Evolutionary conservation across 345 rosid species (phyloP).

Genomic region (Cardamine occulta): DNA sequence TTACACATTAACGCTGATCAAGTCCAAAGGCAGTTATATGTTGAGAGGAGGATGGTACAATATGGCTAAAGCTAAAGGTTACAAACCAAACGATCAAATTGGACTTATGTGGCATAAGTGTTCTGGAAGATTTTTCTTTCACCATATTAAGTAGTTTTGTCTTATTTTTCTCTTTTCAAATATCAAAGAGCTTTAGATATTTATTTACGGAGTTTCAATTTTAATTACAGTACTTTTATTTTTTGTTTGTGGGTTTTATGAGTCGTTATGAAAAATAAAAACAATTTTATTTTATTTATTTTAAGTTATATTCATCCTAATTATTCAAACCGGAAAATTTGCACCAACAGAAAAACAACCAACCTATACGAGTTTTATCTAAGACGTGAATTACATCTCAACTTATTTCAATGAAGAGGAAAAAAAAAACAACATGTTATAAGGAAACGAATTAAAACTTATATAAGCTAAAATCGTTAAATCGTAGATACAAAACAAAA

Average conservation of each 20-base stretch:
- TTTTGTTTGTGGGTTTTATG: no score
- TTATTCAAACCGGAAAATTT: neutral
- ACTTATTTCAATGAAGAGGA: neutral
- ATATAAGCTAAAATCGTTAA: no score
- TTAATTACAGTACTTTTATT: neutral
- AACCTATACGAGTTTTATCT: no score
- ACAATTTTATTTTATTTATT: no score
- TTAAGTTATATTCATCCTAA: neutral
- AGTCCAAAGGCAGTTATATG: neutral
- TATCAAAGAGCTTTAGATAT: neutral
- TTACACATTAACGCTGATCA: neutral
- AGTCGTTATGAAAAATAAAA: neutral
- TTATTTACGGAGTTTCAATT: neutral
- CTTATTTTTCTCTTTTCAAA: neutral
- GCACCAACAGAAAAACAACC: neutral
- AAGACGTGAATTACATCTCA: no score
- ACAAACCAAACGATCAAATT: neutral
- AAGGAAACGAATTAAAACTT: no score
- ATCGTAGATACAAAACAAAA: no score
- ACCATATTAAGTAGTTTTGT: neutral
- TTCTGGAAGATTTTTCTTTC: neutral
- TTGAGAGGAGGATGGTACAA: neutral
- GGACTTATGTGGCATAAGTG: conserved; percentile 10
- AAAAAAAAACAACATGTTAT: no score
- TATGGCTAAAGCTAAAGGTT: neutral